Evolutionary conservation across 352 stramenopile species (phyloP).

Genomic region (Aphanomyces euteiches): DNA sequence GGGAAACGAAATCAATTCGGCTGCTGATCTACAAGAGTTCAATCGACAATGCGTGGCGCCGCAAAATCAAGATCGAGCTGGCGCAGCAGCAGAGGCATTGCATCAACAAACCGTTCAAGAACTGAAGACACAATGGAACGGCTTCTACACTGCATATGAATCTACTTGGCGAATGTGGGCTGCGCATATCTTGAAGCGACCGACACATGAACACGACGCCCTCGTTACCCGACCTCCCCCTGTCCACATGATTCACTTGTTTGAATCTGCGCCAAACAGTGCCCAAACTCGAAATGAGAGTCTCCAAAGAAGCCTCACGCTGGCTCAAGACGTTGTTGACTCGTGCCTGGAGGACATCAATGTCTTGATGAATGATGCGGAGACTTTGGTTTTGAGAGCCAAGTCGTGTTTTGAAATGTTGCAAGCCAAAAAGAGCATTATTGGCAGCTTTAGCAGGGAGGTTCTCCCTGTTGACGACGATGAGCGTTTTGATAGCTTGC

Average conservation of each 20-base stretch:
- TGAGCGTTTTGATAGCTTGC: conserved; percentile 17
- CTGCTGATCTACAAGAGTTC: background rate
- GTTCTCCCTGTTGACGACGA: conserved; percentile 12
- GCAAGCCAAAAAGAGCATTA: background rate
- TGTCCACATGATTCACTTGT: conserved; percentile 1
- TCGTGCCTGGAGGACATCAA: conserved; percentile 11
- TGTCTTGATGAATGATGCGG: conserved; percentile 5
- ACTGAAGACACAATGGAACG: conserved; percentile 24
- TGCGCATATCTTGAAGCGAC: conserved; percentile 25
- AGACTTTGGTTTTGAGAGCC: background rate
- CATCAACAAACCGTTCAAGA: conserved; percentile 19
- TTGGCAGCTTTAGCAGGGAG: conserved; percentile 16
- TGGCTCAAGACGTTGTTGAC: conserved; percentile 27
- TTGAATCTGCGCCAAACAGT: conserved; percentile 14
- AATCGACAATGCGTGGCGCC: background rate
- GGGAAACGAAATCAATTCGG: background rate
- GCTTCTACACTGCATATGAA: conserved; percentile 16
- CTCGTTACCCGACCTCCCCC: conserved; percentile 31
- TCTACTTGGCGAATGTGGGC: conserved; percentile 32
- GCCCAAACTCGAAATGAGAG: background rate
- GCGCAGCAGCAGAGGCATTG: conserved; percentile 23
- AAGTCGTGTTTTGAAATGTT: conserved; percentile 8
- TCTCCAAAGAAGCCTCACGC: background rate
- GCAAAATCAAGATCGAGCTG: conserved; percentile 1
- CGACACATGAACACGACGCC: background rate